Conservation (phyloP, 202 grass and related monocot species). For the Digitaria exilis region DNA sequence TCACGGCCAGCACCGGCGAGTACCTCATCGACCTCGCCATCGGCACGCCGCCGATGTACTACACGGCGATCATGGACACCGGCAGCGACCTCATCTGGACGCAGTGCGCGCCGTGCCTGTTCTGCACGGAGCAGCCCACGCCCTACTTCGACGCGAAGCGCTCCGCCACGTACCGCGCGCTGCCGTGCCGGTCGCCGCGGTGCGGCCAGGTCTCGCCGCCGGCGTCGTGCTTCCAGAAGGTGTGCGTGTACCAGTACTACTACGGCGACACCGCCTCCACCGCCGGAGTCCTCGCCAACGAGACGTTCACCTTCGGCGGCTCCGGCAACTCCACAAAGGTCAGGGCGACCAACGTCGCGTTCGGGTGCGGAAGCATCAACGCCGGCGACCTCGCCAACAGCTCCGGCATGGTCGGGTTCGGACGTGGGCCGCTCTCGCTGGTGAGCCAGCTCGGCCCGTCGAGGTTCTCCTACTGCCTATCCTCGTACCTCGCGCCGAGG, state of each 20-base stretch:
- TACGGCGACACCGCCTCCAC: constrained; percentile 59
- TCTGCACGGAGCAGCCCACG: constrained; percentile 54
- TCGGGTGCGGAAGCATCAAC: constrained; percentile 83
- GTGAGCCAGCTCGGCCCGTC: constrained; percentile 59
- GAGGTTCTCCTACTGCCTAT: constrained; percentile 96
- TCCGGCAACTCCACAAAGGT: constrained; percentile 34
- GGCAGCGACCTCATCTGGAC: constrained; percentile 74
- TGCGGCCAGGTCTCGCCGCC: constrained; percentile 37
- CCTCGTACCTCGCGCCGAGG: constrained; percentile 48
- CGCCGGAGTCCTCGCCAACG: constrained; percentile 53
- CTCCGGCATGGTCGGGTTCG: constrained; percentile 90
- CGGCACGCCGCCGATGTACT: constrained; percentile 44
- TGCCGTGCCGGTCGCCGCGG: constrained; percentile 29
- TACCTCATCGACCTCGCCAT: constrained; percentile 57
- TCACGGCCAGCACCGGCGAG: constrained; percentile 27
- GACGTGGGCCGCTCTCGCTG: constrained; percentile 73
- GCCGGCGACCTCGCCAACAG: constrained; percentile 68
- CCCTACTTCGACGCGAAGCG: constrained; percentile 32
- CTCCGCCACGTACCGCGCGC: constrained; percentile 39
- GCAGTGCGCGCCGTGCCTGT: constrained; percentile 57
- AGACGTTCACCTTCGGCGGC: constrained; percentile 63
- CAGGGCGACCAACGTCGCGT: constrained; percentile 45
- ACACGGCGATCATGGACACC: constrained; percentile 52
- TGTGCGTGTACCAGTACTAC: constrained; percentile 60
- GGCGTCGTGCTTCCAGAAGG: constrained; percentile 38